Base-by-base conservation (phyloP, 352 stramenopile species). In the Phytopythium litorale region DNA sequence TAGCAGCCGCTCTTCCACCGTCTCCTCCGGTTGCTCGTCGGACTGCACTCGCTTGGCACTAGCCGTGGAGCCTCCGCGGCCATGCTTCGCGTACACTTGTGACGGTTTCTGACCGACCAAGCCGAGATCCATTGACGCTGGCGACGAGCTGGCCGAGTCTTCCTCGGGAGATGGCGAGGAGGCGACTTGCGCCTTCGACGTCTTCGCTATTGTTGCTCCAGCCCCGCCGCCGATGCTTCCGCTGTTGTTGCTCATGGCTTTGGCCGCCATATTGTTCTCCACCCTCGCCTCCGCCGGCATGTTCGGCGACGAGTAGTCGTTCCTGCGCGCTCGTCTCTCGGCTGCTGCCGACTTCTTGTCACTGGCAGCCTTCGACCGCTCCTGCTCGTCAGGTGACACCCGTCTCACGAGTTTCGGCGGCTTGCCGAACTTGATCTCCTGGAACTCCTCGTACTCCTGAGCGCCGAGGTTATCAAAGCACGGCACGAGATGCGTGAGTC, bases 391-490 rank as follows among this genome's bases (percentile, higher is more conserved):
- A 0, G 79, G 74, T 0, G 73, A 81, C 7, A 90, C 58, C 25
- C 87, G 76, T 1, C 87, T 83, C 42, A 96, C 81, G 11, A 97
- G 72, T 58, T 94, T 96, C 25, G 88, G 88, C 54, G 87, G 86
- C 63, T 94, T 96, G 12, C 86, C 84, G 66, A 96, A 97, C 68
- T 96, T 97, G 62, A 98, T 91, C 66, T 97, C 81, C 37, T 98
- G 87, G 61, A 93, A 97, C 25, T 96, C 88, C 70, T 97, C 87
- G 64, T 93, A 98, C 49, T 97, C 89, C 83, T 96, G 66, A 4
- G 15, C n/a, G 25, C 45, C 16, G 5, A 63, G 32, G 48, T 28
- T 12, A 2, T n/a, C 35, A 2, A n/a, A 21, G 35, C n/a, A 28
- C 18, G 42, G 42, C 7, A 49, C 42, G 42, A 28, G 19, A 28